phyloP scores from a whole-genome alignment of 345 rosid genomes.

The Psidium friedrichsthalianum region DNA sequence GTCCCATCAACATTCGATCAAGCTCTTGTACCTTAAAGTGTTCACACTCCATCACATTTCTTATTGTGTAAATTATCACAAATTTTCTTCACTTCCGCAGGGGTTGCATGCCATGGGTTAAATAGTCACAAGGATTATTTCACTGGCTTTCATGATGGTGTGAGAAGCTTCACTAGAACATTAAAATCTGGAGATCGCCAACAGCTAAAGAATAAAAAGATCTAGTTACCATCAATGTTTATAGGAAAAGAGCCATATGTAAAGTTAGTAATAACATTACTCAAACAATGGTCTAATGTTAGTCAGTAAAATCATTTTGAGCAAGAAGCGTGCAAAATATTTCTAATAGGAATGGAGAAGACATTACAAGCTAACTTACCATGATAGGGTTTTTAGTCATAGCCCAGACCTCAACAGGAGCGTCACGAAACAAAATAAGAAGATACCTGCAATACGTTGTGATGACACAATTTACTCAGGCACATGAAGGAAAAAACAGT shows the following conservation, averaged over 20 bases:
- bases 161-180: neutral
- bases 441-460: slow-evolving; percentile 58
- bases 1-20: neutral
- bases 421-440: slow-evolving; percentile 93
- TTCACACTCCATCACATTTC: neutral
- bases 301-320: neutral
- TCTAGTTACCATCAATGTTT: neutral
- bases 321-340: neutral
- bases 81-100: neutral
- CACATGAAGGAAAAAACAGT: neutral
- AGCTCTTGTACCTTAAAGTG: neutral
- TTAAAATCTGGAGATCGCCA: neutral
- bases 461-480: neutral
- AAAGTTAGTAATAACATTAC: neutral
- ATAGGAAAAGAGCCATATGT: neutral
- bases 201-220: neutral
- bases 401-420: slow-evolving; percentile 99
- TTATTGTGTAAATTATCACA: neutral
- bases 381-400: slow-evolving; percentile 93
- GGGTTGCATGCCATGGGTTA: neutral
- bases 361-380: slow-evolving; percentile 40
- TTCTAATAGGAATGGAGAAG: neutral
- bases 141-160: neutral
- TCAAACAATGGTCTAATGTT: neutral
- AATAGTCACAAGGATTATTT: neutral